Evolutionary conservation across 352 stramenopile species (phyloP).

Genomic region (Globisporangium abappressorium): DNA sequence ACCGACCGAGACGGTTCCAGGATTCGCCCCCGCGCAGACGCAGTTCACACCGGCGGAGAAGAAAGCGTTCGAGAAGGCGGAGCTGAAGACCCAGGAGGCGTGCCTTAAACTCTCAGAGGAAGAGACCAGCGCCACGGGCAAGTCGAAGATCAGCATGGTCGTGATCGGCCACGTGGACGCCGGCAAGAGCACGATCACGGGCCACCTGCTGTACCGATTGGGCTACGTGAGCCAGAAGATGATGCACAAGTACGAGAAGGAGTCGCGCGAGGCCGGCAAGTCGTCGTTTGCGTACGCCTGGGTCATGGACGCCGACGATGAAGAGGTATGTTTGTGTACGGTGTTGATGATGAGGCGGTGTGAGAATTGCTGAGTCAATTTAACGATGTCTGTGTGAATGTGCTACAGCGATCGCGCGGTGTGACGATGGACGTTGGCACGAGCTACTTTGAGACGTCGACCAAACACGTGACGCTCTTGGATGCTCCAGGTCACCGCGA

Average conservation of each 20-base stretch:
- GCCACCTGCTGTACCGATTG: conserved; percentile 92
- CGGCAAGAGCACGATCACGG: conserved; percentile 97
- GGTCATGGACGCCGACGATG: conserved; percentile 90
- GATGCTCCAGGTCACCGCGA: conserved; percentile 97
- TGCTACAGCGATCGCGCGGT: conserved; percentile 88
- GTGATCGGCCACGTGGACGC: conserved; percentile 97
- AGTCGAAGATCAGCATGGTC: conserved; percentile 91
- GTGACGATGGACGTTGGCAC: conserved; percentile 98
- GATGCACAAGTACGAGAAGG: conserved; percentile 92
- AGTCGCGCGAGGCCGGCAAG: conserved; percentile 90
- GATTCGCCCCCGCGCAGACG: conserved; percentile 34
- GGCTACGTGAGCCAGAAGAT: conserved; percentile 84
- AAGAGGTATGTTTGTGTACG: conserved; percentile 33
- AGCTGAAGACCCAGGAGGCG: conserved; percentile 66
- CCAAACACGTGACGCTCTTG: conserved; percentile 93
- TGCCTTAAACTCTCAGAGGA: conserved; percentile 40
- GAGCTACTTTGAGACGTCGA: conserved; percentile 88
- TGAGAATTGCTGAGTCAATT: not conserved
- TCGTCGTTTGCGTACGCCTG: conserved; percentile 95
- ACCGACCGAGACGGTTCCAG: conserved; percentile 24
- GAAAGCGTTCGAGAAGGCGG: conserved; percentile 62
- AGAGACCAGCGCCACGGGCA: conserved; percentile 44
- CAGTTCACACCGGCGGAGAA: conserved; percentile 59
- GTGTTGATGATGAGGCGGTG: not conserved
- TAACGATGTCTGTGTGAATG: not conserved